Evolutionary conservation across 345 rosid species (phyloP), one percentile per base, ranked within the genome.

Genomic region (Bruguiera parviflora): DNA sequence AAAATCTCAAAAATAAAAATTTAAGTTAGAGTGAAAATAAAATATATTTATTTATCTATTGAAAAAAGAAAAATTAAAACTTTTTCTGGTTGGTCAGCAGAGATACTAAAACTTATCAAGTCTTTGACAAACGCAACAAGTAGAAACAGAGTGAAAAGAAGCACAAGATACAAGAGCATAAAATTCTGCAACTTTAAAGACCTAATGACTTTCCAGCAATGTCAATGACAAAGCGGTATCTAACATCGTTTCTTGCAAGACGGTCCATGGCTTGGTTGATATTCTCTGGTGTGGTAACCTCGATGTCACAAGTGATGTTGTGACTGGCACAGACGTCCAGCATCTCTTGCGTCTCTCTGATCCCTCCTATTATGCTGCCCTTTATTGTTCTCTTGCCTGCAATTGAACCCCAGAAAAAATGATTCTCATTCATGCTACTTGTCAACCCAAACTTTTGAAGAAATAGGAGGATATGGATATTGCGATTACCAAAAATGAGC

Each of bases 181-280:
- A 43, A 43, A 18, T 58, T 33, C 52, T 6, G 32, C 27, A 1
- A 25, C 33, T 21, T 18, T 52, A 66, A 22, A 66, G 21, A 2
- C 31, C n/a, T 33, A 69, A 39, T 5, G 69, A n/a, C 6, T 43
- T 56, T 27, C 73, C 76, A 15, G 66, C 86, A 55, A 86, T 77
- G 74, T 88, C 90, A 53, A 86, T 86, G 20, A 88, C 86, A 61
- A 88, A 88, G 11, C 93, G 90, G 47, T 86, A 88, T 27, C 88
- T 70, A 24, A 88, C 89, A 58, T 86, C 89, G 27, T 84, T 86
- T 72, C 55, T 78, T 4, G 83, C 82, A 8, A 88, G 85, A 8
- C 87, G 84, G 21, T 78, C 84, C 63, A 83, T 28, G 35, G 89
- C 85, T 19, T 79, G 65, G 25, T 88, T 86, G 35, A 84, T 84